Evolutionary conservation across 2,329 filamentous ascomycete genomes (phyloP), one percentile per base, ranked within the genome.

Genomic region (Coniochaeta sp.): DNA sequence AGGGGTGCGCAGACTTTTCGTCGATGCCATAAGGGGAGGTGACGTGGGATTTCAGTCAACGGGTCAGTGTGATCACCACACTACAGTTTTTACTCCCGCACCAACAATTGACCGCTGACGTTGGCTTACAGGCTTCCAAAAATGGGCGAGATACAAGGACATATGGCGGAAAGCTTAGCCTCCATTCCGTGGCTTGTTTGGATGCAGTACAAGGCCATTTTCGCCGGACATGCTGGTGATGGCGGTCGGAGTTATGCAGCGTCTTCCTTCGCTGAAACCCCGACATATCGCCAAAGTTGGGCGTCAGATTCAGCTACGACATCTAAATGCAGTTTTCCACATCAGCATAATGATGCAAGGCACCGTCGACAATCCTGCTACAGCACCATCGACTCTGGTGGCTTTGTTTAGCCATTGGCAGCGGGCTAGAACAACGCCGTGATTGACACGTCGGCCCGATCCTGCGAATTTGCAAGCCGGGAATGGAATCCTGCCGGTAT

Each of bases 131-230:
- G 80, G 80, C 12, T 83, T 82, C 57, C 70, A 70, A 53, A 77
- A 77, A 63, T 83, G 79, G 80, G 77, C 79, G 46, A 69, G 66
- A 56, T 83, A 83, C 60, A 71, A 66, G 62, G 78, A 82, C 51
- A 65, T 78, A 16, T 83, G 78, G 78, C 72, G 71, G 53, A 65
- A 72, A 58, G 59, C 70, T 48, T 65, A 53, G 55, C 28, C 28
- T 18, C 16, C 26, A 30, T 45, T 31, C 45, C 20, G 18, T 42
- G n/a, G 10, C 20, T 10, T n/a, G n/a, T n/a, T n/a, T 22, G 38
- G 10, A 24, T 26, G 18, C 20, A 14, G 12, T 42, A 18, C n/a
- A 7, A 22, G 8, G 16, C 18, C 33, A 10, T 20, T 12, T 20
- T 12, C 14, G 18, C 33, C 18, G n/a, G 13, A 12, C 16, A 2